Evolutionary conservation across 225 moss, liverwort and hornwort species (phyloP), one percentile per base, ranked within the genome.

Genomic region (Pseudisothecium myosuroides): DNA sequence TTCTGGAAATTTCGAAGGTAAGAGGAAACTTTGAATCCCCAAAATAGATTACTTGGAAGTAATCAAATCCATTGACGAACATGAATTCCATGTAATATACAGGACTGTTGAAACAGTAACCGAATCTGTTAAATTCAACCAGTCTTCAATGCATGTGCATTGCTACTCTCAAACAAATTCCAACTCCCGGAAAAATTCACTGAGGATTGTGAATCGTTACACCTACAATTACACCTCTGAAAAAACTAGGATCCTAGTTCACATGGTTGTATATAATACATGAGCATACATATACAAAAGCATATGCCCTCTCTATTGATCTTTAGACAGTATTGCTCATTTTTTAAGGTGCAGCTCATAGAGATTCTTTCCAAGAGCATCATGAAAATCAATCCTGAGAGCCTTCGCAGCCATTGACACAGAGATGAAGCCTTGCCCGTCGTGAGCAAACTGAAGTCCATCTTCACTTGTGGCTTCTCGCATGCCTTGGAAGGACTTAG

Each of bases 361-460:
- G 68, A 96, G 93, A 39, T 89, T 88, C 34, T 93, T 88, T 71
- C 96, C 96, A 32, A 94, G 91, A 18, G 91, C 96, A 84, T 96
- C 96, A 34, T 95, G 96, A 28, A 94, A 96, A 78, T 92, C 89
- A 43, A 96, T 64, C 62, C 75, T 77, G 61, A 95, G 88, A 37
- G 87, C 55, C 31, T 85, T 24, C 13, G 87, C 86, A 41, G 93
- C 91, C 91, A 96, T 93, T 12, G 96, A 95, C 77, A 96, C 89
- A 11, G 96, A 95, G 31, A 94, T 92, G 91, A 96, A 96, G 66
- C 96, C 95, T 86, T 96, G 96, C n/a, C 95, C 96, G 56, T 96
- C 96, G 77, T 94, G 89, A 59, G 87, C 96, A 82, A 94, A 96
- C 65, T 92, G 92, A 47, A 95, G 95, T 52, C 95, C 95, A 36